Evolutionary conservation across 495 filamentous ascomycete species (phyloP).

Genomic region (Paragyromitra xinjiangensis): DNA sequence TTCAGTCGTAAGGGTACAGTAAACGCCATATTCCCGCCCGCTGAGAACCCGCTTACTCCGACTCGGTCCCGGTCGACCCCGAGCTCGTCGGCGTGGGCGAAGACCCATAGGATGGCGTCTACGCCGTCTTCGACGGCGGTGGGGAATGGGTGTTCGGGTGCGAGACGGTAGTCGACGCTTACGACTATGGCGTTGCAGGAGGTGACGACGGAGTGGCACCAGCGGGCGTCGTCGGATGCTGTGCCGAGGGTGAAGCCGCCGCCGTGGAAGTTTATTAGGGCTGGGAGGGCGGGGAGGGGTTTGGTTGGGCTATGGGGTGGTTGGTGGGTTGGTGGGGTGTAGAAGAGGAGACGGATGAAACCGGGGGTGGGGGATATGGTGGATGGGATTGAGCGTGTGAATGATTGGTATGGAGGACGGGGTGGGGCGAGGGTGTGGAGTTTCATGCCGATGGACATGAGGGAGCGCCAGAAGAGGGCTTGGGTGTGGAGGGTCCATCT

Average conservation of each 20-base stretch:
- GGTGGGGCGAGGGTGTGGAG: constrained; percentile 76
- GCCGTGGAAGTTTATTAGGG: constrained; percentile 79
- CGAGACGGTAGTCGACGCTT: constrained; percentile 78
- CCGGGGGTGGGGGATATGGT: constrained; percentile 67
- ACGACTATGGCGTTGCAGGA: constrained; percentile 70
- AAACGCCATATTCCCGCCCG: constrained; percentile 85
- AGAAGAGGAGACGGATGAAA: constrained; percentile 77
- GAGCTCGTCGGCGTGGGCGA: constrained; percentile 66
- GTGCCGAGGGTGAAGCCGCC: constrained; percentile 80
- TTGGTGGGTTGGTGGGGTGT: constrained; percentile 73
- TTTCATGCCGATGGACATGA: constrained; percentile 82
- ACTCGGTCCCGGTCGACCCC: constrained; percentile 70
- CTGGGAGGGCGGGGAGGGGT: constrained; percentile 58
- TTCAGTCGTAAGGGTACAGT: constrained; percentile 77
- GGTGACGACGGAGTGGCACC: constrained; percentile 66
- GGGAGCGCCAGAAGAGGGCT: constrained; percentile 76
- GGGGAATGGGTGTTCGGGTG: constrained; percentile 80
- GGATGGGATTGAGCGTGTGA: constrained; percentile 70
- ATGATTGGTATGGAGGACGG: constrained; percentile 71
- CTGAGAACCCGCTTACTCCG: constrained; percentile 83
- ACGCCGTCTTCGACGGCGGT: constrained; percentile 78
- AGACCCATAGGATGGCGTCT: constrained; percentile 73
- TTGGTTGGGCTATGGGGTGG: constrained; percentile 47
- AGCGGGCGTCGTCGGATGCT: constrained; percentile 76
- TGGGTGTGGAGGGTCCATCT: constrained; percentile 76